These are phyloP conservation scores for Ilyonectria destructans DNA, from an alignment of 2,329 filamentous ascomycete genomes.

Conservation along the genomic window DNA sequence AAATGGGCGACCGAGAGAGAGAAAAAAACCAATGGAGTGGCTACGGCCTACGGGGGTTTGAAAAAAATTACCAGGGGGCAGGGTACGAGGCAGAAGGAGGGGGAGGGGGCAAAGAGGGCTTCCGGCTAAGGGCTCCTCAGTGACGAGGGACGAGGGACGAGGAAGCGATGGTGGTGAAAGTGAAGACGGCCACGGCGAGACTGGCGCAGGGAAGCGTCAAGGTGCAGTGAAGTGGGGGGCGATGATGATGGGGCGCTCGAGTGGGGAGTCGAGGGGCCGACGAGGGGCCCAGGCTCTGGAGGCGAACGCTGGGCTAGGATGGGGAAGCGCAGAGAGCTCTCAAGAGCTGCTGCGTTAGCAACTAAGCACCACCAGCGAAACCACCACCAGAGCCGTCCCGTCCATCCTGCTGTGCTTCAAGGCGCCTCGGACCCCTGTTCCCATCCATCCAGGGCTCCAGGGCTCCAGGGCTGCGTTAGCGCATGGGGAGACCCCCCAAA, in stretches of 20 bases:
- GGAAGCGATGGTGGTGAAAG: conserved; percentile 30
- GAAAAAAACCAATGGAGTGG: conserved; percentile 48
- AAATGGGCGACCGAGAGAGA: conserved; percentile 37
- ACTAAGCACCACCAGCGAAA: neutral
- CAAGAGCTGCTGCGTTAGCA: neutral
- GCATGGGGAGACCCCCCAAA: conserved; percentile 33
- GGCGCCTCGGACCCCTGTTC: conserved; percentile 1
- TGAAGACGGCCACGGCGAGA: conserved; percentile 23
- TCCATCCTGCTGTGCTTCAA: neutral
- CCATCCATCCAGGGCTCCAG: conserved; percentile 27
- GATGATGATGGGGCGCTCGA: conserved; percentile 27
- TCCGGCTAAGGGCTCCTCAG: conserved; percentile 28
- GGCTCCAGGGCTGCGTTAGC: conserved; percentile 34
- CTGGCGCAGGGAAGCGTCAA: conserved; percentile 25
- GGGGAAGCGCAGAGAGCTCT: neutral
- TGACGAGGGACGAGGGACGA: conserved; percentile 21
- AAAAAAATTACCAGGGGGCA: conserved; percentile 31
- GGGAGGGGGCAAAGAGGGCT: conserved; percentile 41
- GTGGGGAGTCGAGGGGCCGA: conserved; percentile 21
- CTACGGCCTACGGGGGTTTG: conserved; percentile 40
- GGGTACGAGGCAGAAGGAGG: conserved; percentile 34
- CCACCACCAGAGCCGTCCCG: neutral
- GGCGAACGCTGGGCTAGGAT: conserved; percentile 27
- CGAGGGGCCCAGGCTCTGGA: conserved; percentile 22
- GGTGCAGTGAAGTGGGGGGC: conserved; percentile 24